These are phyloP conservation scores for Diplodia mutila DNA, from an alignment of 2,329 filamentous ascomycete genomes.

Conservation along the genomic window DNA sequence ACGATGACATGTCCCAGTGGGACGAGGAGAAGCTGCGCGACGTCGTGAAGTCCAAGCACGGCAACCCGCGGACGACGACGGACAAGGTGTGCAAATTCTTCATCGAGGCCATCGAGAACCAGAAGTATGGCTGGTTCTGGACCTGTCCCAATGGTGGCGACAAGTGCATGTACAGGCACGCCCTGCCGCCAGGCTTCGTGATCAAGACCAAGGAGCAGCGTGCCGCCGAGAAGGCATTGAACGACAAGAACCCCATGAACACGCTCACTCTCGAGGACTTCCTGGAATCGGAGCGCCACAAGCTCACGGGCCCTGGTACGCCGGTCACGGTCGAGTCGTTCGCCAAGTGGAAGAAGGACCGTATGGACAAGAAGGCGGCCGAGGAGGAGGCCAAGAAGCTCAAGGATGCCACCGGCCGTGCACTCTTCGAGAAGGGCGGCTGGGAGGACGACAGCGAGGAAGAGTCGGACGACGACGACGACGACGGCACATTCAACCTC, in stretches of 20 bases:
- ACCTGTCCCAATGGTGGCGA: conserved; percentile 93
- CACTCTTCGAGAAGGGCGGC: conserved; percentile 94
- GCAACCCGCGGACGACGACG: conserved; percentile 91
- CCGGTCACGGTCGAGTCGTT: conserved; percentile 93
- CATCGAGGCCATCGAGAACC: conserved; percentile 94
- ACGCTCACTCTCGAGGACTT: conserved; percentile 97
- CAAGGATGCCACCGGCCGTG: conserved; percentile 93
- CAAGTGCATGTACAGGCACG: conserved; percentile 98
- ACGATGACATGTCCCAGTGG: conserved; percentile 94
- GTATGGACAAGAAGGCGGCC: conserved; percentile 91
- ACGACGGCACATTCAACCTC: conserved; percentile 76
- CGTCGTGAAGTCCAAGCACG: conserved; percentile 94
- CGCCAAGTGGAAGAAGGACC: conserved; percentile 95
- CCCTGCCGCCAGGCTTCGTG: conserved; percentile 90
- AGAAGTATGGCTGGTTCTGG: conserved; percentile 99
- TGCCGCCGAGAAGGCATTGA: conserved; percentile 89
- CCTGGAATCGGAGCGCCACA: conserved; percentile 93
- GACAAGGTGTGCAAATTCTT: conserved; percentile 99
- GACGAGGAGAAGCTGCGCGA: conserved; percentile 93
- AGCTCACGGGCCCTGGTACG: conserved; percentile 86
- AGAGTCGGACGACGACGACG: conserved; percentile 65
- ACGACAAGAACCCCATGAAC: conserved; percentile 94
- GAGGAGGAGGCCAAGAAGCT: conserved; percentile 87
- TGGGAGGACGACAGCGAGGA: conserved; percentile 71
- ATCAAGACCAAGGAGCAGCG: conserved; percentile 98